phyloP scores from a whole-genome alignment of 768 basidiomycete genomes.

The Tulasnella sp. region DNA sequence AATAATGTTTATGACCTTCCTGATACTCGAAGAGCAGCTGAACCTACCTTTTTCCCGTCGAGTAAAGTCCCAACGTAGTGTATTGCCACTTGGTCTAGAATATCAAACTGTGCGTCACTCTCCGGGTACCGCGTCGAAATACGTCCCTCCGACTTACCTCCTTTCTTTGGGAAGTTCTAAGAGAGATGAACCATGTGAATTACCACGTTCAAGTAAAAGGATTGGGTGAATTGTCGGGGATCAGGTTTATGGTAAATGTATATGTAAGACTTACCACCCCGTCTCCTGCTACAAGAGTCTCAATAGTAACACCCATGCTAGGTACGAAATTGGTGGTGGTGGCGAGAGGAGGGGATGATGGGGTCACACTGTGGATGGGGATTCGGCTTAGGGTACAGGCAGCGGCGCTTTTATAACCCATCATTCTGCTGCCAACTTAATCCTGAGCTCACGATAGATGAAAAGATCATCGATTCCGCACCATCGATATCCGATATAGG shows the following conservation, averaged over 20 bases:
- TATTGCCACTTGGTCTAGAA: slow-evolving; percentile 61
- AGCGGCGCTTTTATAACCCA: not conserved
- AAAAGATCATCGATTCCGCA: not conserved
- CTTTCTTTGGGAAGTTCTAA: slow-evolving; percentile 57
- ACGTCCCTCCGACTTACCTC: slow-evolving; percentile 49
- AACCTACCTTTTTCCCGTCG: not conserved
- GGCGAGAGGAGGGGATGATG: not conserved
- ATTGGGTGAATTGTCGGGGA: not conserved
- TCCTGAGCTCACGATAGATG: not conserved
- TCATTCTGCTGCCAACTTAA: not conserved
- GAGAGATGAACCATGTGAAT: slow-evolving; percentile 39
- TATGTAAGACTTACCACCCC: not conserved
- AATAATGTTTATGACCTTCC: not conserved
- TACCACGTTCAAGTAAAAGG: not conserved
- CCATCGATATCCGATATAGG: not conserved
- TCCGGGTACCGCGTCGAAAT: not conserved
- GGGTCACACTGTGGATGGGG: not conserved
- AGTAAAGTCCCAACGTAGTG: slow-evolving; percentile 73
- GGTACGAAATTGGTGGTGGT: not conserved
- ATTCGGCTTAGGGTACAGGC: not conserved
- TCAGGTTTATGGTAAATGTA: not conserved
- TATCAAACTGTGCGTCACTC: slow-evolving; percentile 14
- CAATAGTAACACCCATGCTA: not conserved
- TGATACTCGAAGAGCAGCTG: not conserved
- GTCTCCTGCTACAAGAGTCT: not conserved